These are phyloP conservation scores for Lactarius pseudohatsudake DNA, from an alignment of 768 basidiomycete species.

Conservation along the genomic window DNA sequence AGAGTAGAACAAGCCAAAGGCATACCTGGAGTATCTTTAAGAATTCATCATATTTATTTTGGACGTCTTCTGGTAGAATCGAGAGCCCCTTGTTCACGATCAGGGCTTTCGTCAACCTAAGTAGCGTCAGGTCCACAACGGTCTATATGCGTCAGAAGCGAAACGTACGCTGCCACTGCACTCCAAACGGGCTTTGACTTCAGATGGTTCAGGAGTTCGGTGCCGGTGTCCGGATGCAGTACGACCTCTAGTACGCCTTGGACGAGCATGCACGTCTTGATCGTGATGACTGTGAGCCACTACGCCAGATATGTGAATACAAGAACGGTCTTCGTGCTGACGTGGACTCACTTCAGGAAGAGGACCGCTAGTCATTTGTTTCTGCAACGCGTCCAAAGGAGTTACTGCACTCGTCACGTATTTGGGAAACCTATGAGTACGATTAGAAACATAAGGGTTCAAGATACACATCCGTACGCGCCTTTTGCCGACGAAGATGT, in stretches of 20 bases:
- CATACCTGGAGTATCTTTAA: constrained; percentile 10
- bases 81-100: background rate
- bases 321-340: background rate
- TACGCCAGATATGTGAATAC: constrained; percentile 4
- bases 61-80: background rate
- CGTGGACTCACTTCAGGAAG: background rate
- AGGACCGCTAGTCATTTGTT: background rate
- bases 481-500: background rate
- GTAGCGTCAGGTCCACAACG: background rate
- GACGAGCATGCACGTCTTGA: constrained; percentile 23
- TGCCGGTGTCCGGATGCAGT: background rate
- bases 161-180: constrained; percentile 9
- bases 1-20: background rate
- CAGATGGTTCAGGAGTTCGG: constrained; percentile 11
- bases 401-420: background rate
- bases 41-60: constrained; percentile 12
- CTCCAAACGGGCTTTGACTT: constrained; percentile 22
- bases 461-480: background rate
- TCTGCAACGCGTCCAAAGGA: constrained; percentile 7
- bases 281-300: constrained; percentile 18
- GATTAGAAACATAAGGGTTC: background rate
- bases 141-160: background rate
- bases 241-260: constrained; percentile 22
- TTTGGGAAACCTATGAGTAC: constrained; percentile 9
- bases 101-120: constrained; percentile 14